Evolutionary conservation across 2,329 filamentous ascomycete species (phyloP), one percentile per base, ranked within the genome.

Genomic region (Botrytis paeoniae): DNA sequence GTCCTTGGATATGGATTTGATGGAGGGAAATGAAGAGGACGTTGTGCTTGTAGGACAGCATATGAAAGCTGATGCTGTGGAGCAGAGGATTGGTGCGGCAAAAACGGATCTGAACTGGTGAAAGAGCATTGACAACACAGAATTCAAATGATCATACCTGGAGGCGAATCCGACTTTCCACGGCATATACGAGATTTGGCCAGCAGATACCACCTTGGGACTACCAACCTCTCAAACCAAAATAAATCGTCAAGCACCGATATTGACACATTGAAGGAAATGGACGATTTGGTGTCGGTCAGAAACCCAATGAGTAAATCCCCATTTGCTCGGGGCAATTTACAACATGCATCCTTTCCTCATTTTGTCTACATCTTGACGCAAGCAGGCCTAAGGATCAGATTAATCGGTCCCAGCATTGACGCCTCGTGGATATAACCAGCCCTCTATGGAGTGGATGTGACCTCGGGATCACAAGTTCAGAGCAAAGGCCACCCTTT

Each of bases 1-100:
- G 79, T 77, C 79, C 1, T 75, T 85, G 29, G 81, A 83, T 66
- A 63, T 82, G 69, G 66, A 60, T 20, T 73, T 80, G 43, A 75
- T 80, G 78, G 68, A 72, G 60, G 68, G 59, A 20, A 73, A 68
- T n/a, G 74, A 69, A 35, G 73, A 69, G 64, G 69, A 70, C 43
- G 70, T 35, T 64, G 71, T 54, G 54, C 39, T 35, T 43, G 57
- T 51, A 4, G 57, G 39, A 35, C 45, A 43, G 45, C 29, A 73
- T 62, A 57, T 29, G 39, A 66, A 62, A 54, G 45, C 71, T 20
- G 48, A 48, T 12, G 20, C 45, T 51, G 37, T 73, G 22, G 77
- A 76, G 70, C 72, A 74, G 60, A 68, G 45, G 20, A 61, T 66
- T 78, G 70, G 77, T 74, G 73, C 77, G 75, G 78, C 78, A 75